Percentiles rank a stretch among this genome's conserved stretches.
Conservation (phyloP, 2,329 filamentous ascomycete genomes). For the Ceratocystis diversiconidia region DNA sequence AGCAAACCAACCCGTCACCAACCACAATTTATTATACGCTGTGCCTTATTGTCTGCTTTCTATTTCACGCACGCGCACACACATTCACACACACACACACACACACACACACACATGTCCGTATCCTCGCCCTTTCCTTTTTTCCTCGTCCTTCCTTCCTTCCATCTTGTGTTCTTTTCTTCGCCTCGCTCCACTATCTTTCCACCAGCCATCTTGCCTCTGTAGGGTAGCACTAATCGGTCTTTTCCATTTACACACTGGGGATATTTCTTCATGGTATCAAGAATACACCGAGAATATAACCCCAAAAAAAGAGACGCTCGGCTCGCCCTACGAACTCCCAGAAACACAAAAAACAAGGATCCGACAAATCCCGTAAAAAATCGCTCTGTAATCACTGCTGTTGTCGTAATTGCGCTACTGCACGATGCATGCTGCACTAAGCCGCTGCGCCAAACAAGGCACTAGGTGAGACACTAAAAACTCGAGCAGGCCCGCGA, state of each 20-base stretch:
- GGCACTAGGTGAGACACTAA: background rate
- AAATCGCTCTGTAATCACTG: background rate
- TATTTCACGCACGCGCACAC: background rate
- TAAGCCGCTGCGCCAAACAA: background rate
- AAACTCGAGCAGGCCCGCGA: background rate
- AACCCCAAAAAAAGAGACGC: background rate
- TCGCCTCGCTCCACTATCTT: too few species aligned
- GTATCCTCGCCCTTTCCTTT: background rate
- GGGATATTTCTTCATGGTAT: background rate
- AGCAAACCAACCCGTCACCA: background rate
- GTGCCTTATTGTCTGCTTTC: background rate
- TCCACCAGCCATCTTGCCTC: background rate
- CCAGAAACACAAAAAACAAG: background rate
- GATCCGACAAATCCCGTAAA: conserved; percentile 4
- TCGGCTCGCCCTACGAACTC: conserved; percentile 3
- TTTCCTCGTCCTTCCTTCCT: background rate
- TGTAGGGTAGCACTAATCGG: background rate
- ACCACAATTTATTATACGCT: background rate
- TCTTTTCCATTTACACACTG: background rate
- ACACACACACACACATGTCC: background rate
- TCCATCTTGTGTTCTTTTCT: background rate
- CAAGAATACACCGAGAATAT: background rate
- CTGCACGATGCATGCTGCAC: background rate
- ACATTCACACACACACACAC: background rate
- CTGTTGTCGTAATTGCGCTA: background rate